Base-by-base conservation (phyloP, 208 protist species). In the Wallacemonas collosoma region DNA sequence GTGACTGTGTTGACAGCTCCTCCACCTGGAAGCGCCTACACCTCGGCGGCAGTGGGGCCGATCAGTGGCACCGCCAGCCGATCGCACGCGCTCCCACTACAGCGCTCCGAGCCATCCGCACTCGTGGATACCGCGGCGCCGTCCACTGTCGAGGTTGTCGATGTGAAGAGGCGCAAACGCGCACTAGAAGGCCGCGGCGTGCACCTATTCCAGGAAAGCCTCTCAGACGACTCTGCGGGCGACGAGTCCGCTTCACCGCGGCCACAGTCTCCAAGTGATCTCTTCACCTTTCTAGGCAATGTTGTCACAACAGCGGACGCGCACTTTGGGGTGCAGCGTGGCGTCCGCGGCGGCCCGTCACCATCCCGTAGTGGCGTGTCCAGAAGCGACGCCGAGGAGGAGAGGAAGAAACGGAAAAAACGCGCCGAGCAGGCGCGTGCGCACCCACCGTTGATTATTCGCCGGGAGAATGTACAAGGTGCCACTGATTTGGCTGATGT, bases 261-360 rank as follows among this genome's bases (percentile, higher is more conserved):
- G 36, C 35, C 56, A 9, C 56, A 6, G 36, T 62, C 51, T n/a
- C 36, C 56, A 50, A 0, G 36, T 15, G 43, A 50, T 41, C 60
- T 65, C 4, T 51, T 65, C 12, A 41, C 5, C n/a, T 65, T 65
- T n/a, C 60, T 65, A 12, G 60, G 60, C 60, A 65, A 65, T 47
- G 40, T 65, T 17, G 60, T 65, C 41, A 65, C 41, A 12, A 65
- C 60, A 9, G 60, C 60, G 41, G 60, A 65, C 53, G 5, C 53
- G 14, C 11, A 15, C 14, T 36, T 17, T 0, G 26, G 9, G 53
- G 12, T 12, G 8, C 45, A 50, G 45, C 45, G 45, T 12, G 45
- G 45, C 12, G 45, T 12, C 6, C 6, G 8, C 12, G 8, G 12
- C 45, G 26, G 26, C 26, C 26, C 26, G 26, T 26, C 26, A 26